Percentiles rank a stretch among this genome's conserved stretches.
Evolutionary conservation across 176 grass and related monocot species (phyloP).

Genomic region (Tillandsia leiboldiana): DNA sequence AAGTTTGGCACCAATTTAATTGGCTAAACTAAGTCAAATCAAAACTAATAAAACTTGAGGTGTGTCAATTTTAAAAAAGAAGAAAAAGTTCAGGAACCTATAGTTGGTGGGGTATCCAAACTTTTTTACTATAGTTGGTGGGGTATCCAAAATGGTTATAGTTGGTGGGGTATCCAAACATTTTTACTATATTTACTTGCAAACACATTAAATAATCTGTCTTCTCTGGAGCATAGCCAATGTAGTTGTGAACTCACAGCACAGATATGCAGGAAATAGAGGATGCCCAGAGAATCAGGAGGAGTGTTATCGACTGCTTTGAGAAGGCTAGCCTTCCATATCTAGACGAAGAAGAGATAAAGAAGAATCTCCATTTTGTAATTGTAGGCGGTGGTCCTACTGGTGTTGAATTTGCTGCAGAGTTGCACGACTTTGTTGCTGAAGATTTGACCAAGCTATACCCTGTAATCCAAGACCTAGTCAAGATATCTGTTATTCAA

Average conservation of each 20-base stretch:
- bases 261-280: constrained; percentile 61
- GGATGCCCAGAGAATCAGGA: constrained; percentile 78
- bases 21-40: too few relatives aligned
- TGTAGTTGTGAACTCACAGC: background rate
- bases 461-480: constrained; percentile 47
- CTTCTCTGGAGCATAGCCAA: too few relatives aligned
- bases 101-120: too few relatives aligned
- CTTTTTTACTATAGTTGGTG: too few relatives aligned
- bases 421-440: constrained; percentile 87
- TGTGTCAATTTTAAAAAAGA: too few relatives aligned
- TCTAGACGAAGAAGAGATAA: constrained; percentile 66
- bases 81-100: too few relatives aligned
- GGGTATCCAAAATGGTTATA: too few relatives aligned
- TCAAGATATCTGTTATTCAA: constrained; percentile 87
- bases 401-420: constrained; percentile 95
- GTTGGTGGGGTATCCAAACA: too few relatives aligned
- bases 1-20: too few relatives aligned
- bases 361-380: constrained; percentile 74
- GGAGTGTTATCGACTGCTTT: constrained; percentile 72
- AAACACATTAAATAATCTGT: too few relatives aligned
- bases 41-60: too few relatives aligned
- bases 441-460: constrained; percentile 92
- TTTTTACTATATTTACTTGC: too few relatives aligned
- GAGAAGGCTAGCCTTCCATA: constrained; percentile 70
- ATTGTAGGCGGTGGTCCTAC: constrained; percentile 93